A percentile compares a stretch with the other conserved stretches of the same genome.
Evolutionary conservation across 73 alveolate genomes (phyloP).

Genomic region (Diophrys sp.): DNA sequence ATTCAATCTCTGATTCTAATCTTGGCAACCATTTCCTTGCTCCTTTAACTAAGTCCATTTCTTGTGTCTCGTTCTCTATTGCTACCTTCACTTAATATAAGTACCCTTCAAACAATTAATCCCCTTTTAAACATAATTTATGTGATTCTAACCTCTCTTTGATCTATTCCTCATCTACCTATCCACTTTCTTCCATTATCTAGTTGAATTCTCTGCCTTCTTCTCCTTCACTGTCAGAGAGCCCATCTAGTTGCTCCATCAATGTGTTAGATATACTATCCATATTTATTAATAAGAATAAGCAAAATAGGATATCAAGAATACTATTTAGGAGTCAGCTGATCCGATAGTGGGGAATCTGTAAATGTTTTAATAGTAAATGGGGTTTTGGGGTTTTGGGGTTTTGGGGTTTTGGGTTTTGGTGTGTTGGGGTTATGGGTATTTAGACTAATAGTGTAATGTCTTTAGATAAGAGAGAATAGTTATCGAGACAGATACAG

Average conservation of each 20-base stretch:
- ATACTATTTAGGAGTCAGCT: too few relatives aligned
- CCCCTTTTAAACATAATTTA: constrained; percentile 14
- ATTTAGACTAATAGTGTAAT: too few relatives aligned
- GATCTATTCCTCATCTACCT: neutral
- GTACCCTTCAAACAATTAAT: constrained; percentile 18
- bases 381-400: constrained; percentile 5
- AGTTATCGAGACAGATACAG: neutral
- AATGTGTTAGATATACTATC: constrained; percentile 28
- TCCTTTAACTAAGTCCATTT: constrained; percentile 9
- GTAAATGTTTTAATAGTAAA: too few relatives aligned
- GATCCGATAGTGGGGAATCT: too few relatives aligned
- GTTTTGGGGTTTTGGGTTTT: constrained; percentile 2
- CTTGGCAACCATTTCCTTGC: constrained; percentile 43
- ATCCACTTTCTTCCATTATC: neutral
- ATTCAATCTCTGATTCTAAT: constrained; percentile 65
- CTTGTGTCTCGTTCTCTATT: constrained; percentile 14
- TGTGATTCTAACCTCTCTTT: constrained; percentile 14
- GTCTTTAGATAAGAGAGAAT: neutral
- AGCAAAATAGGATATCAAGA: too few relatives aligned
- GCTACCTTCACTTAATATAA: constrained; percentile 18
- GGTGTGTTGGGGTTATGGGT: neutral
- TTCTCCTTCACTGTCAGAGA: constrained; percentile 38
- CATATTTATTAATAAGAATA: too few relatives aligned
- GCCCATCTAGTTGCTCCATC: constrained; percentile 48
- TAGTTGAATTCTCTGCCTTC: neutral